Evolutionary conservation across 2,329 filamentous ascomycete genomes (phyloP).

Genomic region (Zasmidium citrigriseum): DNA sequence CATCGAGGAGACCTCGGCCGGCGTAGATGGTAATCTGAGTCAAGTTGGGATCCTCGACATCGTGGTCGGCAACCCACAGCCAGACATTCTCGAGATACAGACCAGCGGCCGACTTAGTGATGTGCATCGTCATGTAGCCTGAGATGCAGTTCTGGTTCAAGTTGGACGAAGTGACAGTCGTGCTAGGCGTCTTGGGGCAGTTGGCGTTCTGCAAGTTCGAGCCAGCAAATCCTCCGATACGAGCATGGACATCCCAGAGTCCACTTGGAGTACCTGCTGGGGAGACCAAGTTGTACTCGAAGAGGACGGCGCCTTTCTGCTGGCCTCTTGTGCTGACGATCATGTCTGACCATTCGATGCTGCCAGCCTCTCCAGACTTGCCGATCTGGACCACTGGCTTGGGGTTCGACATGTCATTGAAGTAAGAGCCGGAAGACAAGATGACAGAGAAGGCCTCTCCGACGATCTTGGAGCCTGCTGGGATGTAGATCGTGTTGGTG

Average conservation of each 20-base stretch:
- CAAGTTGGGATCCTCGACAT: constrained; percentile 73
- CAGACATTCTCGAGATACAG: constrained; percentile 88
- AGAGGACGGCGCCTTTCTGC: constrained; percentile 66
- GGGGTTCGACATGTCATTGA: constrained; percentile 60
- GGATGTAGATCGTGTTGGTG: constrained; percentile 66
- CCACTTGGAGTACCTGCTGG: constrained; percentile 44
- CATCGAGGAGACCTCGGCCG: constrained; percentile 80
- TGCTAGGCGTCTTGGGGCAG: constrained; percentile 39
- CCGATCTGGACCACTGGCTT: constrained; percentile 69
- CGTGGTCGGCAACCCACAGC: constrained; percentile 92
- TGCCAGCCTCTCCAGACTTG: constrained; percentile 61
- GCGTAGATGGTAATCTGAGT: constrained; percentile 85
- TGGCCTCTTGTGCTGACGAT: constrained; percentile 69
- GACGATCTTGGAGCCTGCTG: constrained; percentile 58
- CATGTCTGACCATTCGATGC: constrained; percentile 71
- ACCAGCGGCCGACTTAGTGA: constrained; percentile 56
- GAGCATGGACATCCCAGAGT: constrained; percentile 59
- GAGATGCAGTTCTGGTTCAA: constrained; percentile 32
- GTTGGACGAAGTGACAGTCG: constrained; percentile 19
- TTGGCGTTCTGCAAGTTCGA: constrained; percentile 46
- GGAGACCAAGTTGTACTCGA: constrained; percentile 70
- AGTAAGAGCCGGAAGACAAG: constrained; percentile 58
- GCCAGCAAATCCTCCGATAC: constrained; percentile 55
- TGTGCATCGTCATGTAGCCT: constrained; percentile 33
- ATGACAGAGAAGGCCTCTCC: constrained; percentile 62